Base-by-base conservation (phyloP, 2,329 filamentous ascomycete genomes). In the Scedosporium aurantiacum region DNA sequence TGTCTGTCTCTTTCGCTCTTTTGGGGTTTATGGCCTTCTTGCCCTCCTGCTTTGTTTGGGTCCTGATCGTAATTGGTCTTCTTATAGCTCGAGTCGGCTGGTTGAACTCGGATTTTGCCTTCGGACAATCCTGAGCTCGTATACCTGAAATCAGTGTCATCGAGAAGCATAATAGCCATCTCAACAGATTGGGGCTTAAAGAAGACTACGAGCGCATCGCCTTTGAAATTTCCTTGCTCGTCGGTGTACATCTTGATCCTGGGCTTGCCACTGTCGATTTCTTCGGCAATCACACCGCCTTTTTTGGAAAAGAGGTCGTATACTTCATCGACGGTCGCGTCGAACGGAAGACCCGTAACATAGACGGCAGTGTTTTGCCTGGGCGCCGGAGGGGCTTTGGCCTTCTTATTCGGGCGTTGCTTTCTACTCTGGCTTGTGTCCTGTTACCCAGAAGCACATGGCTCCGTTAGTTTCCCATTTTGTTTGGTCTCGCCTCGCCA, bases 121-220 rank as follows among this genome's bases (percentile, higher is more conserved):
- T 76, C 76, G 4, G 72, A 69, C n/a, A 71, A 79, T 66, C 68
- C 87, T 73, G 72, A 77, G 2, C 77, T 64, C 0, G 77, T 77
- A 63, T 89, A 79, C 62, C 93, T 82, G 68, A 97, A 94, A 66
- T 91, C 85, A 4, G 87, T 88, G 68, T 91, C 90, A 72, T 95
- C 90, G 12, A 91, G 80, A 68, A 94, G 80, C 76, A 87, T 85
- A 65, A 93, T 89, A 54, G 90, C 90, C 76, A 91, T 87, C 50
- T 88, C 79, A 63, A 99, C 93, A n/a, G 90, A 95, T 70, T 96
- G 91, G 0, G 91, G 89, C 67, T 94, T 90, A 81, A 96, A 97
- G 76, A 95, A 99, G 41, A 97, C 90, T 61, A 99, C 79, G 37
- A 99, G 80, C 2, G 90, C 92, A 70, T 97, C 92, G 63, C 94